phyloP scores from a whole-genome alignment of 2,329 filamentous ascomycete species.

The Alternaria longipes region DNA sequence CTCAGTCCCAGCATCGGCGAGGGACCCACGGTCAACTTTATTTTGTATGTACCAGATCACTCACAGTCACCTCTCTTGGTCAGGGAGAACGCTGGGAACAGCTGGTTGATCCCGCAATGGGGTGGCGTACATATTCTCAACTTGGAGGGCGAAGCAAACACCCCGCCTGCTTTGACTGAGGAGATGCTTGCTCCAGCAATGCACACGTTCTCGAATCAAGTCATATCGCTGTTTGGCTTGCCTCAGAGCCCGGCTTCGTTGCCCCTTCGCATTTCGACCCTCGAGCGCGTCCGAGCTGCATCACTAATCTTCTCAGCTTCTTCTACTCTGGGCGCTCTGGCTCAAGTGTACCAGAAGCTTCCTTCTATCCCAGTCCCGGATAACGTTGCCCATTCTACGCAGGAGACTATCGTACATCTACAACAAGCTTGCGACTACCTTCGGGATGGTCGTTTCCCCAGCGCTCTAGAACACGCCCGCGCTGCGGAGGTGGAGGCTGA shows the following conservation, averaged over 20 bases:
- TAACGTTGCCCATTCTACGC: slow-evolving; percentile 85
- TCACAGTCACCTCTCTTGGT: slow-evolving; percentile 68
- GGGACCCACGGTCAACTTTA: slow-evolving; percentile 94
- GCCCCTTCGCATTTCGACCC: slow-evolving; percentile 82
- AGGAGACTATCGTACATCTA: slow-evolving; percentile 80
- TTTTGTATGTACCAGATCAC: slow-evolving; percentile 85
- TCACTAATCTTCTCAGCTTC: slow-evolving; percentile 88
- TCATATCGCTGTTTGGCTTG: slow-evolving; percentile 86
- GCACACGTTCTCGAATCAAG: slow-evolving; percentile 88
- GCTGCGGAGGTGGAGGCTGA: slow-evolving; percentile 90
- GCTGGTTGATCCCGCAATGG: slow-evolving; percentile 98
- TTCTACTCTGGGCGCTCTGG: slow-evolving; percentile 91
- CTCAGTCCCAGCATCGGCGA: slow-evolving; percentile 91
- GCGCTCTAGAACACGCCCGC: slow-evolving; percentile 79
- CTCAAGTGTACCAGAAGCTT: slow-evolving; percentile 80
- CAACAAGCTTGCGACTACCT: slow-evolving; percentile 78
- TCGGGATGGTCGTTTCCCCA: slow-evolving; percentile 66
- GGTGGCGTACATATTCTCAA: slow-evolving; percentile 79
- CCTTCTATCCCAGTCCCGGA: slow-evolving; percentile 91
- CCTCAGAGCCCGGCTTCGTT: slow-evolving; percentile 81
- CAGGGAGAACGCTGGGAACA: slow-evolving; percentile 69
- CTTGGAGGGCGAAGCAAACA: slow-evolving; percentile 50
- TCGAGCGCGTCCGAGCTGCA: slow-evolving; percentile 85
- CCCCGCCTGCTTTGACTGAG: slow-evolving; percentile 64
- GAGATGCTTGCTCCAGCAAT: slow-evolving; percentile 80